These are phyloP conservation scores for Naumovozyma castellii DNA, from an alignment of 805 yeast species.

Conservation along the genomic window DNA sequence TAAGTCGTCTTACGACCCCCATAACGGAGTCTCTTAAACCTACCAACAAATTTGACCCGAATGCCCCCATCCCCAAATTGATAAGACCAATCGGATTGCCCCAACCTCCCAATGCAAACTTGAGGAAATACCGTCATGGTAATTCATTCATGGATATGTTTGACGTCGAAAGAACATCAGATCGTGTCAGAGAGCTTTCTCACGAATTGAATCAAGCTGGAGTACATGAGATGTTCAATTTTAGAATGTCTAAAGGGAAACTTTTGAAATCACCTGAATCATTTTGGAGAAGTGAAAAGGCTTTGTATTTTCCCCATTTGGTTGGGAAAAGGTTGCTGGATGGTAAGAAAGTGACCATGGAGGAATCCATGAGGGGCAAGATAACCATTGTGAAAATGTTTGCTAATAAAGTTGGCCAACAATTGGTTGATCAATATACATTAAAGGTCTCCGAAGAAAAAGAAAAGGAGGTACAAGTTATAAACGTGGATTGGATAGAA, in stretches of 20 bases:
- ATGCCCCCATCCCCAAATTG: slow-evolving; percentile 29
- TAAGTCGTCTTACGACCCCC: not conserved
- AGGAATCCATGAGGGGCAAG: slow-evolving; percentile 23
- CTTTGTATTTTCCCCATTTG: slow-evolving; percentile 78
- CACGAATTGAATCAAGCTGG: slow-evolving; percentile 58
- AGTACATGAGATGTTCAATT: slow-evolving; percentile 54
- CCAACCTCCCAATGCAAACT: slow-evolving; percentile 28
- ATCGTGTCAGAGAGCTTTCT: slow-evolving; percentile 45
- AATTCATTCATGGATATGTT: slow-evolving; percentile 39
- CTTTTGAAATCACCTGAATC: slow-evolving; percentile 76
- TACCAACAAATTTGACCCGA: slow-evolving; percentile 14
- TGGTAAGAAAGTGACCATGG: slow-evolving; percentile 19
- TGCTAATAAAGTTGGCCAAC: slow-evolving; percentile 48
- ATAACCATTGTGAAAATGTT: slow-evolving; percentile 24
- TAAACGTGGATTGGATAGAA: slow-evolving; percentile 72
- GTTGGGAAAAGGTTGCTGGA: slow-evolving; percentile 41
- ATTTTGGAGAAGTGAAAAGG: slow-evolving; percentile 59
- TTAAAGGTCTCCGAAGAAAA: slow-evolving; percentile 27
- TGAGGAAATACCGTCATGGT: slow-evolving; percentile 32
- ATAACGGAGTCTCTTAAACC: not conserved
- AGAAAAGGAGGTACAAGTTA: slow-evolving; percentile 42
- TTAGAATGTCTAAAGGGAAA: slow-evolving; percentile 72
- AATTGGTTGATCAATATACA: slow-evolving; percentile 54
- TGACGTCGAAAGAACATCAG: slow-evolving; percentile 39
- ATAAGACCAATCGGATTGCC: slow-evolving; percentile 40